A percentile compares a stretch with the other conserved stretches of the same genome.
Conservation (phyloP, 140 eudicot genomes). For the Oenanthe javanica region DNA sequence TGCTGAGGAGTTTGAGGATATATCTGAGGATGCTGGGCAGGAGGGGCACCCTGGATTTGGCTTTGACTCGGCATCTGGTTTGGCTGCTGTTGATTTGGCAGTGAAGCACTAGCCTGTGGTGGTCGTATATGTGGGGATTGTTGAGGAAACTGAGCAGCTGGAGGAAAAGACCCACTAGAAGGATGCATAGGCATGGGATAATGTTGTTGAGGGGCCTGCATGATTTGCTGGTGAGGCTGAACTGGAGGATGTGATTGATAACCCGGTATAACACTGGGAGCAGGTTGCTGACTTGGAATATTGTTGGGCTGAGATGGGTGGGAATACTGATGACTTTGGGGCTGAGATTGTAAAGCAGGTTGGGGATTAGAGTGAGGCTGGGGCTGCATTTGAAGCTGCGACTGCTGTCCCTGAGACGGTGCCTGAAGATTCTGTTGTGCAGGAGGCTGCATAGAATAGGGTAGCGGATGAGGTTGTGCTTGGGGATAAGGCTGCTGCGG, state of each 20-base stretch:
- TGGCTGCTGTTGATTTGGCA: conserved; percentile 30
- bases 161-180: conserved; percentile 31
- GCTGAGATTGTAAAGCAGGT: conserved; percentile 5
- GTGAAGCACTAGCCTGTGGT: conserved; percentile 29
- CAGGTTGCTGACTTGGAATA: conserved; percentile 31
- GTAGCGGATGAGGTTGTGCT: conserved; percentile 22
- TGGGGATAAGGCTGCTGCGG: conserved; percentile 32
- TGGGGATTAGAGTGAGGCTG: neutral
- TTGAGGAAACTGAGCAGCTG: conserved; percentile 50
- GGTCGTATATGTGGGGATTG: conserved; percentile 58
- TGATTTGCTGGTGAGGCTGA: conserved; percentile 54
- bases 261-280: conserved; percentile 37
- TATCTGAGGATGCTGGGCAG: conserved; percentile 35
- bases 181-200: conserved; percentile 35
- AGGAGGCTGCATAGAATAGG: conserved; percentile 28
- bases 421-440: conserved; percentile 48
- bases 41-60: conserved; percentile 33
- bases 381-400: conserved; percentile 11
- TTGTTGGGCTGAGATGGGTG: conserved; percentile 23
- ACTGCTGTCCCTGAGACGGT: conserved; percentile 39
- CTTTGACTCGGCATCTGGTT: conserved; percentile 35
- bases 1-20: conserved; percentile 31
- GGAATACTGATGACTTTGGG: conserved; percentile 23
- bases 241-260: conserved; percentile 49
- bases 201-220: conserved; percentile 41